phyloP scores from a whole-genome alignment of 73 alveolate species.

The Tetrahymena elliotti region DNA sequence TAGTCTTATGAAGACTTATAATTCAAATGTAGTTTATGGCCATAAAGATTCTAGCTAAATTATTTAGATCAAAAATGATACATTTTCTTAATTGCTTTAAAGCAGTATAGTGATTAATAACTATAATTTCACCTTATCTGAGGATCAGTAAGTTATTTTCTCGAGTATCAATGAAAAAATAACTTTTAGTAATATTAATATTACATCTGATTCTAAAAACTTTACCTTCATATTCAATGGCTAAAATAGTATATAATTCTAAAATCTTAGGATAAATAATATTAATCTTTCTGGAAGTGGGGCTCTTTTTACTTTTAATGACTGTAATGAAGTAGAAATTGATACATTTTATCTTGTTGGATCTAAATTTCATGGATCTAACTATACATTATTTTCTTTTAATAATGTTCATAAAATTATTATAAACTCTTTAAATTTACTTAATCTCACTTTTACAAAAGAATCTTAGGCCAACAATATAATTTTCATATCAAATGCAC shows the following conservation, averaged over 20 bases:
- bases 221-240: not conserved
- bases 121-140: not conserved
- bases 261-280: not conserved
- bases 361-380: not conserved
- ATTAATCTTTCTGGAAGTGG: not conserved
- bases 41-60: not conserved
- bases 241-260: not conserved
- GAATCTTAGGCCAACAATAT: not conserved
- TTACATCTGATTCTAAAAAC: not conserved
- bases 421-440: not conserved
- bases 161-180: not conserved
- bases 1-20: not conserved
- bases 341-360: not conserved
- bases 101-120: not conserved
- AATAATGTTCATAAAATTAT: not conserved
- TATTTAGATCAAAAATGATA: not conserved
- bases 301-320: not conserved
- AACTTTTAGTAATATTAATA: not conserved
- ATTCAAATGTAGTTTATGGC: not conserved
- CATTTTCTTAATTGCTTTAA: not conserved
- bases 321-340: not conserved
- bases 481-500: not conserved
- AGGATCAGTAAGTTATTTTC: not conserved
- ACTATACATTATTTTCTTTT: not conserved
- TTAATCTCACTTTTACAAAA: not conserved